Conservation (phyloP, 2,329 filamentous ascomycete species). For the Cladophialophora immunda region DNA sequence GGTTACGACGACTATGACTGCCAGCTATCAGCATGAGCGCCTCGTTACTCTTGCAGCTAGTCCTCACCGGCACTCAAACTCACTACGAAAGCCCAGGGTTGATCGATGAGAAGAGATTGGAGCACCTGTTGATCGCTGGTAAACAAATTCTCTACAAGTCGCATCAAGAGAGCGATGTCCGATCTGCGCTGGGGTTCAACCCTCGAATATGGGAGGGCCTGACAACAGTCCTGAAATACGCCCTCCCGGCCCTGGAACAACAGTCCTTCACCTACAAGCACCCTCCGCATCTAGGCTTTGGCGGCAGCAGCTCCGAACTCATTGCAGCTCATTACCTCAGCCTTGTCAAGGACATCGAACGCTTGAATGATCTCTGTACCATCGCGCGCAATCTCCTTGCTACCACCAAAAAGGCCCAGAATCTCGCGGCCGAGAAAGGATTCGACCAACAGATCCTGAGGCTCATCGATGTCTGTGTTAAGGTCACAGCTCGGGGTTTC, state of each 20-base stretch:
- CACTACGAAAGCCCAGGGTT: conserved; percentile 69
- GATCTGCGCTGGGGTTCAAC: conserved; percentile 66
- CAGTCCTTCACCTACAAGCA: conserved; percentile 70
- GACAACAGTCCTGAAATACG: conserved; percentile 64
- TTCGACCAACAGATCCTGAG: conserved; percentile 70
- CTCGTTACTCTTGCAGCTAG: conserved; percentile 55
- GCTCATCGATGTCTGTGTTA: conserved; percentile 70
- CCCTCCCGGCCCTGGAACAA: conserved; percentile 68
- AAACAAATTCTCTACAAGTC: conserved; percentile 69
- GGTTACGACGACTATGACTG: conserved; percentile 28
- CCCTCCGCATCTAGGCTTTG: conserved; percentile 48
- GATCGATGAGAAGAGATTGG: conserved; percentile 66
- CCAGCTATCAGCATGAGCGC: conserved; percentile 32
- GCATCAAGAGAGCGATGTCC: conserved; percentile 63
- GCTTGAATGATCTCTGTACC: conserved; percentile 68
- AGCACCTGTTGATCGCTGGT: conserved; percentile 65
- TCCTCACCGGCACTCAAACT: conserved; percentile 58
- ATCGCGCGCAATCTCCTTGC: conserved; percentile 70
- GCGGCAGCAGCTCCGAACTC: conserved; percentile 57
- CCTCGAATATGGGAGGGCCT: conserved; percentile 68
- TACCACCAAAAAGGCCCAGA: conserved; percentile 68
- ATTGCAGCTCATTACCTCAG: conserved; percentile 68
- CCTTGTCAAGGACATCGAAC: conserved; percentile 69
- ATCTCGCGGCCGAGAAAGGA: conserved; percentile 67
- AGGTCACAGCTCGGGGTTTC: conserved; percentile 70